Conservation (phyloP, 2,329 filamentous ascomycete genomes). For the Biscogniauxia marginata region DNA sequence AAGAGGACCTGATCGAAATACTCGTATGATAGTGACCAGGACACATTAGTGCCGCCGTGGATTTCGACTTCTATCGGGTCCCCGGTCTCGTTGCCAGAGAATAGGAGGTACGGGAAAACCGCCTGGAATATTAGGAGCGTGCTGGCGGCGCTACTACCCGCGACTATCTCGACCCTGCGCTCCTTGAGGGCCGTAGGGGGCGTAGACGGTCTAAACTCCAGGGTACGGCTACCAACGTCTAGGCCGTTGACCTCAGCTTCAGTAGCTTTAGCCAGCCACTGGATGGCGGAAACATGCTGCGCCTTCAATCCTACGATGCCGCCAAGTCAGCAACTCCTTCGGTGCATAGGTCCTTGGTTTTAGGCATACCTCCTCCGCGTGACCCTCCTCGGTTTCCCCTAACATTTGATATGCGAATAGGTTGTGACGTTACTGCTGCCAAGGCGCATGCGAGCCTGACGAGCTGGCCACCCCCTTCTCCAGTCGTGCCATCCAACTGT, state of each 20-base stretch:
- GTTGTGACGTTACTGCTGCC: conserved; percentile 52
- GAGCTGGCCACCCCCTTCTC: conserved; percentile 63
- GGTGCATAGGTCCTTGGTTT: no score
- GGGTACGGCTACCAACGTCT: conserved; percentile 47
- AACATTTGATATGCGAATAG: conserved; percentile 54
- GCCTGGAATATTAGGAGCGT: conserved; percentile 59
- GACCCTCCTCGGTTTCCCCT: conserved; percentile 50
- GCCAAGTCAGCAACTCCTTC: conserved; percentile 1
- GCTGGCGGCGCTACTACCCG: conserved; percentile 52
- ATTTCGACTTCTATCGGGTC: conserved; percentile 50
- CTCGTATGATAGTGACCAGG: conserved; percentile 57
- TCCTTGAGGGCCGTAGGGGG: conserved; percentile 39
- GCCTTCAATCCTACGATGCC: conserved; percentile 52
- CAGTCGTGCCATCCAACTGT: conserved; percentile 54
- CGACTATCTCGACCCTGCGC: conserved; percentile 48
- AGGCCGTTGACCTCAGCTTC: conserved; percentile 51
- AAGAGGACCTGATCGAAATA: conserved; percentile 62
- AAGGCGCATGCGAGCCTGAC: conserved; percentile 56
- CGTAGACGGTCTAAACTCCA: conserved; percentile 46
- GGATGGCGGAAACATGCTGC: conserved; percentile 58
- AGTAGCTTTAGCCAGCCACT: conserved; percentile 53
- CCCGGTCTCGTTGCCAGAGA: conserved; percentile 44
- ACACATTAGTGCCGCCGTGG: conserved; percentile 58
- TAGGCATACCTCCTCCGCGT: conserved; percentile 34
- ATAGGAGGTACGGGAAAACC: conserved; percentile 57